Base-by-base conservation (phyloP, 2,329 filamentous ascomycete genomes). In the Sodiomyces alkalinus region DNA sequence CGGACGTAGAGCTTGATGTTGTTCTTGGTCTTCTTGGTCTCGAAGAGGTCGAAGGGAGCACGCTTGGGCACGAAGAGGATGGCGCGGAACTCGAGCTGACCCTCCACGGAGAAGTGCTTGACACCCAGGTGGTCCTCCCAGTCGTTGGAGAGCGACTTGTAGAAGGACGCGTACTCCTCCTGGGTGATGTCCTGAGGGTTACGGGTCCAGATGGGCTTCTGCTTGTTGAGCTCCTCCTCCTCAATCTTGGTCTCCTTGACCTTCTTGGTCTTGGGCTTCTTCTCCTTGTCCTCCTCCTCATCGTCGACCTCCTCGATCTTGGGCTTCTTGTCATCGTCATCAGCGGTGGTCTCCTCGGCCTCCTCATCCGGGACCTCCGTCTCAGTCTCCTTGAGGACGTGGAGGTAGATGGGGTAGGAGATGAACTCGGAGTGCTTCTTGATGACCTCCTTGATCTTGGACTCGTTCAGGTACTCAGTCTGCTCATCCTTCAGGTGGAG, bases 341-440 rank as follows among this genome's bases (percentile, higher is more conserved):
- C 48, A 49, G 73, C 73, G 47, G 75, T 70, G 47, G 66, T 61
- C 41, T 71, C 75, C 55, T 86, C 82, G 26, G 74, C 81, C 29
- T 92, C 85, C 70, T 96, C 87, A 55, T 96, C 90, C 40, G 87
- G 87, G 40, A 96, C 85, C 71, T 98, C 90, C 51, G 73, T 94
- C 81, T 98, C 90, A 42, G 78, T 86, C 81, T 98, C 90, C 80
- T 98, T 98, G 59, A 80, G 64, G 53, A 98, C 86, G 68, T 98
- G 90, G 45, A 98, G 87, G 74, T 94, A 98, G 79, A 98, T 98
- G 54, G 90, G 90, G 74, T 98, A 98, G 28, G 90, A 96, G 70
- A 98, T 98, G 74, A 98, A 98, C 70, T 98, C 90, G 55, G 90
- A 96, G 80, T 98, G 90, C 82, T 98, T 98, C 85, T 96, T 96